phyloP scores from a whole-genome alignment of 495 filamentous ascomycete species.

The Hypoxylon trugodes region DNA sequence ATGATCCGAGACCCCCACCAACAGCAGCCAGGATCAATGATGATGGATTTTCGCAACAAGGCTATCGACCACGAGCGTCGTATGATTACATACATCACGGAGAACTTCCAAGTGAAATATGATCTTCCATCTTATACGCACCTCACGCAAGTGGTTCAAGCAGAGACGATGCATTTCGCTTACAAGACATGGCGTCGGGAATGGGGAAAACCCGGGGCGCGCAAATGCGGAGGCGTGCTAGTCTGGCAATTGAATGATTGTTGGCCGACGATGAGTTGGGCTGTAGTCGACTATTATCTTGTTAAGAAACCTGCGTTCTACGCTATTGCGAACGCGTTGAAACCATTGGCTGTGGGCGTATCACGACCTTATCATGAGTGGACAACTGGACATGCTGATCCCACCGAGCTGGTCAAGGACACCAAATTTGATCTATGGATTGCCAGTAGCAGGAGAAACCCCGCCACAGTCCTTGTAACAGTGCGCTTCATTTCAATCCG shows the following conservation, averaged over 20 bases:
- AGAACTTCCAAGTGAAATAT: constrained; percentile 68
- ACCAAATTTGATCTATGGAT: constrained; percentile 76
- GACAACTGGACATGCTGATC: constrained; percentile 63
- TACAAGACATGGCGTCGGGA: constrained; percentile 80
- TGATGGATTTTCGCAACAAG: constrained; percentile 88
- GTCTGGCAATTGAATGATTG: constrained; percentile 95
- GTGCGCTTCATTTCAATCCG: constrained; percentile 71
- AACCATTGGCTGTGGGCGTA: constrained; percentile 72
- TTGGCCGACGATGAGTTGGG: constrained; percentile 84
- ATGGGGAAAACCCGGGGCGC: constrained; percentile 66
- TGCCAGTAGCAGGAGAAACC: constrained; percentile 60
- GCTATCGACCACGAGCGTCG: constrained; percentile 79
- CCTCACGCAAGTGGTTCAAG: constrained; percentile 80
- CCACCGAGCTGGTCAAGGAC: constrained; percentile 54
- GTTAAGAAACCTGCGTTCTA: constrained; percentile 82
- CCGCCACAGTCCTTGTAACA: constrained; percentile 59
- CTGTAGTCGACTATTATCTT: constrained; percentile 79
- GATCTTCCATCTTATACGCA: constrained; percentile 71
- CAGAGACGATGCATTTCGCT: constrained; percentile 78
- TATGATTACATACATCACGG: constrained; percentile 76
- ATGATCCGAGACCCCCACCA: constrained; percentile 71
- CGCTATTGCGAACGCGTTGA: constrained; percentile 73
- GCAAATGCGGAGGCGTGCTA: constrained; percentile 80
- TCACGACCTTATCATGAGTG: constrained; percentile 68
- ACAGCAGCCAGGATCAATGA: constrained; percentile 74